phyloP scores from a whole-genome alignment of 305 asterid genomes.

The Fraxinus platypoda region DNA sequence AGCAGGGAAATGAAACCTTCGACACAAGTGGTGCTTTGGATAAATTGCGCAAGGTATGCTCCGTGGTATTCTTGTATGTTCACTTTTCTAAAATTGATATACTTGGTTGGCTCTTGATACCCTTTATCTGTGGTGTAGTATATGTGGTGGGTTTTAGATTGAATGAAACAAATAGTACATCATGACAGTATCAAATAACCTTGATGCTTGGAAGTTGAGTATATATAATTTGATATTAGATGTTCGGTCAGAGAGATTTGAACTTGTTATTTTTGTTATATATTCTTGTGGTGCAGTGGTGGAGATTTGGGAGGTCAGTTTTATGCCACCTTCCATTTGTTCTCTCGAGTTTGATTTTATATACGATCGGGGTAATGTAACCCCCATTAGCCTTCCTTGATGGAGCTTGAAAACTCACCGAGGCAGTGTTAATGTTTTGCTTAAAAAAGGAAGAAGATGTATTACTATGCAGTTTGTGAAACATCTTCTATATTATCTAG shows the following conservation, averaged over 20 bases:
- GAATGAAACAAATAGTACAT: background rate
- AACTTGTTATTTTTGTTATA: background rate
- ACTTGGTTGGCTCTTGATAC: background rate
- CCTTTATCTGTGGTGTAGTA: constrained; percentile 15
- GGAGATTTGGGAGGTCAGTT: background rate
- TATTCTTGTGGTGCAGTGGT: background rate
- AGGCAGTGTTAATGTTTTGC: too few relatives aligned
- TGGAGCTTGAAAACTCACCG: too few relatives aligned
- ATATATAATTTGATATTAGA: background rate
- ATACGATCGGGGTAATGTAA: too few relatives aligned
- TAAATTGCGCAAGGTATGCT: constrained; percentile 87
- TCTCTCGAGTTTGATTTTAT: too few relatives aligned
- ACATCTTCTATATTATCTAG: background rate
- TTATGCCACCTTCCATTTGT: too few relatives aligned
- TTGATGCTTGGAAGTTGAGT: background rate
- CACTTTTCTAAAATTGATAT: constrained; percentile 13
- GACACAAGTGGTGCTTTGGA: constrained; percentile 99
- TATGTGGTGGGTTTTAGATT: constrained; percentile 6
- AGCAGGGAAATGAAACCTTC: constrained; percentile 95
- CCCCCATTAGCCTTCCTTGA: too few relatives aligned
- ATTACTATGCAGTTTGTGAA: background rate
- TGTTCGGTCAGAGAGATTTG: background rate
- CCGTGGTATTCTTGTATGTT: constrained; percentile 22
- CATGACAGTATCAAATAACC: background rate
- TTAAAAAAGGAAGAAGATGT: background rate